Evolutionary conservation across 139 green algal genomes (phyloP), one percentile per base, ranked within the genome.

Genomic region (Ettlia oleoabundans): DNA sequence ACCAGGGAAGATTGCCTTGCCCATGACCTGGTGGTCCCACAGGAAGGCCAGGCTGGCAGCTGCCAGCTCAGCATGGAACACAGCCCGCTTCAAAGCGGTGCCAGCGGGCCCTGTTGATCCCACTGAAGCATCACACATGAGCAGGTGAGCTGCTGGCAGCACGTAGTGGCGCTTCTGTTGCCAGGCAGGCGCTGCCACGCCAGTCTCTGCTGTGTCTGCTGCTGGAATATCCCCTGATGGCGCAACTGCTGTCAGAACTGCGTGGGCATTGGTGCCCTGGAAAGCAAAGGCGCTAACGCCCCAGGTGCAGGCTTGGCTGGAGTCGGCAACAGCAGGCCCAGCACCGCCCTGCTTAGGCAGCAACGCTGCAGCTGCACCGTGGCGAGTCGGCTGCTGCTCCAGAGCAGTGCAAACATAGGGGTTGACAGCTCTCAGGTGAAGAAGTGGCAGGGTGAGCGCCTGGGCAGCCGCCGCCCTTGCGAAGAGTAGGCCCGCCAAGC

Each of bases 1-100:
- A 51, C 79, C 80, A 62, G 84, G 84, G 79, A 88, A 88, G 13
- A 96, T 84, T 1, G 84, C 58, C 30, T 88, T 86, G 26, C 87
- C 90, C 5, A 80, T n/a, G 8, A 96, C 92, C 26, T 88, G 63
- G 74, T 98, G 94, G 43, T 97, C 91, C 65, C 84, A 86, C 42
- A 98, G 77, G 85, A 91, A 97, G 0, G 86, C 86, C 15, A 92
- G 63, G 21, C 72, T 33, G 22, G 91, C 81, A 21, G 80, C 82
- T 8, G 37, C 30, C 30, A 94, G 76, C 52, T 78, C 40, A 19
- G 86, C 61, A 37, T 88, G 40, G 40, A 95, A 91, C 1, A 67
- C 28, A 24, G n/a, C 75, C 15, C 55, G 58, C n/a, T 58, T 52
- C 21, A n/a, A 33, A n/a, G 18, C 33, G 40, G 21, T 18, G 32